Evolutionary conservation across 75 land plant species (phyloP), one percentile per base, ranked within the genome.

Genomic region (Selaginella tamariscina): DNA sequence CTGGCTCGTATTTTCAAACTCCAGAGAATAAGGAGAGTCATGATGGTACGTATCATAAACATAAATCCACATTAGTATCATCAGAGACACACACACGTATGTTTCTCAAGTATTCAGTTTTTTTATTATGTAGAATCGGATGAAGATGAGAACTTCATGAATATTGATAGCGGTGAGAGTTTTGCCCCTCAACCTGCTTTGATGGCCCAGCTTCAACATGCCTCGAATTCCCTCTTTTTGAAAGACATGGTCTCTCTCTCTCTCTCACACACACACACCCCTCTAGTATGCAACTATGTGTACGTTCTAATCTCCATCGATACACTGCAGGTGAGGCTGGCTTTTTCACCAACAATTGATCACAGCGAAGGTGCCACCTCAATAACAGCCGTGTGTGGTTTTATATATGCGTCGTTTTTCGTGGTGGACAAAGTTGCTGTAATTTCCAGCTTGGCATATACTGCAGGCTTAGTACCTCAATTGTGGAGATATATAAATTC

Each of bases 401-500:
- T 94, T 68, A 73, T 94, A 44, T 84, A 87, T 74, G 82, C 83
- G 32, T 70, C 77, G 27, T 84, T 87, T 69, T 79, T 70, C 44
- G 70, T 78, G 13, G 55, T 85, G 54, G 96, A 91, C 24, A 68
- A 67, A 32, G 77, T 81, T 64, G 70, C 60, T 30, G 76, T 81
- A 5, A 76, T 90, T 77, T 83, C 85, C 60, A 79, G 76, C 23
- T 78, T 94, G 33, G 99, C 99, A 49, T 94, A 87, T 66, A 74
- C 77, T 64, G 88, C 96, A 55, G 82, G 85, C 39, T 80, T 94
- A 70, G 91, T 94, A 63, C 84, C 80, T 39, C 70, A 77, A 5
- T 85, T 94, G 18, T 94, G 96, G 99, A 65, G 72, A 22, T 91
- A 78, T 73, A 87, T 89, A 68, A 84, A 86, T 73, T 49, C 72